Conservation (phyloP, 768 basidiomycete species). For the Leucosporidium creatinivorum region DNA sequence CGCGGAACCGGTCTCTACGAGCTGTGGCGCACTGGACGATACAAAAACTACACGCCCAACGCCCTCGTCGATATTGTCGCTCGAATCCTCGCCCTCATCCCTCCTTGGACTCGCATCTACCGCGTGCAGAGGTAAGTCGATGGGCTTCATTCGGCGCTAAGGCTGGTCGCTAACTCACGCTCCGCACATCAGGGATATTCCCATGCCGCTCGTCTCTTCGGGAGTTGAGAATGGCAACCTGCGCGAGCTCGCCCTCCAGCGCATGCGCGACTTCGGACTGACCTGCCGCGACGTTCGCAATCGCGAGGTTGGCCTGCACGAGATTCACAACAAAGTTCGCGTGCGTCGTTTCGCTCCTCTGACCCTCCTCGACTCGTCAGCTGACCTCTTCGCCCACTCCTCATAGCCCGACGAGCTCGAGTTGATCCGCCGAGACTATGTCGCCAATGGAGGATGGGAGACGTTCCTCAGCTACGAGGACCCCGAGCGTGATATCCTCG, state of each 20-base stretch:
- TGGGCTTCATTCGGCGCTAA: neutral
- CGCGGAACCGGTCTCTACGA: slow-evolving; percentile 74
- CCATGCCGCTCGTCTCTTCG: slow-evolving; percentile 88
- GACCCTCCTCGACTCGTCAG: no score
- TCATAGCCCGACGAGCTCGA: slow-evolving; percentile 70
- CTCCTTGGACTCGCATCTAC: slow-evolving; percentile 98
- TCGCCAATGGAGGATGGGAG: slow-evolving; percentile 98
- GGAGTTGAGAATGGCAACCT: slow-evolving; percentile 98
- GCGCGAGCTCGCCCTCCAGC: slow-evolving; percentile 86
- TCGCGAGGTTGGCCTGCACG: slow-evolving; percentile 96
- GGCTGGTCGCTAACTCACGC: neutral
- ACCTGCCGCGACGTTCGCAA: slow-evolving; percentile 95
- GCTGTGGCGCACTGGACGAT: slow-evolving; percentile 38
- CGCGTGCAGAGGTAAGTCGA: slow-evolving; percentile 76
- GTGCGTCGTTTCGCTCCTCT: slow-evolving; percentile 1
- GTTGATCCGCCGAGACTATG: slow-evolving; percentile 86
- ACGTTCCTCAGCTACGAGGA: slow-evolving; percentile 99
- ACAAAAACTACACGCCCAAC: slow-evolving; percentile 97
- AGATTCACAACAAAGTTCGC: slow-evolving; percentile 95
- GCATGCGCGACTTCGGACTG: slow-evolving; percentile 98
- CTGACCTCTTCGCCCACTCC: neutral
- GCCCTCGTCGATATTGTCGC: slow-evolving; percentile 96
- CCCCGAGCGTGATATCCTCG: slow-evolving; percentile 89
- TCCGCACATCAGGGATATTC: slow-evolving; percentile 67
- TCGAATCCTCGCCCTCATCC: slow-evolving; percentile 87